Evolutionary conservation across 257 asterid genomes (phyloP).

Genomic region (Nicotiana benthamiana): DNA sequence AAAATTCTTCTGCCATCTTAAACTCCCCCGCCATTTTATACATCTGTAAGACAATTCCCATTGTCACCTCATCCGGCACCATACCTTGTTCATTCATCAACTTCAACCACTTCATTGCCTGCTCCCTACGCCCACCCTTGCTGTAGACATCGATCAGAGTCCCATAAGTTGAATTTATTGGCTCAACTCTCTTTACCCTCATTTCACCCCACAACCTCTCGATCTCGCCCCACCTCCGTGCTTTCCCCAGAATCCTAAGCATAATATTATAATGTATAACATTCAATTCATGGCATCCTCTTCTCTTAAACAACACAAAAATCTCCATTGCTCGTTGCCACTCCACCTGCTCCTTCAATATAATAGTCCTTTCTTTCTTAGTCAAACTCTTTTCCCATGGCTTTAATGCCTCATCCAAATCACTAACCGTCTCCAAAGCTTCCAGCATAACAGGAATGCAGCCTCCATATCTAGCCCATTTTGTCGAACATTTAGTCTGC

Average conservation of each 20-base stretch:
- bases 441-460: conserved; percentile 70
- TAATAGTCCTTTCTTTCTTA: conserved; percentile 75
- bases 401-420: conserved; percentile 68
- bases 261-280: conserved; percentile 85
- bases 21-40: conserved; percentile 84
- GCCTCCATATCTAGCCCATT: conserved; percentile 79
- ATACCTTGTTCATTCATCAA: conserved; percentile 54
- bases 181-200: conserved; percentile 43
- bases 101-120: conserved; percentile 69
- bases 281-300: conserved; percentile 72
- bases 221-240: conserved; percentile 54
- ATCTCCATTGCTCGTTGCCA: conserved; percentile 88
- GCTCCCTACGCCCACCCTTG: conserved; percentile 56
- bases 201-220: conserved; percentile 67
- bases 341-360: conserved; percentile 74
- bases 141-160: conserved; percentile 80
- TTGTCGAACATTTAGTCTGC: conserved; percentile 67
- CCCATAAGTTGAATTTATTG: conserved; percentile 83
- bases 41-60: conserved; percentile 86
- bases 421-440: conserved; percentile 41
- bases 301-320: conserved; percentile 75
- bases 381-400: conserved; percentile 72
- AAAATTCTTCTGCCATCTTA: conserved; percentile 67
- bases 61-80: conserved; percentile 91
- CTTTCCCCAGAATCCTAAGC: conserved; percentile 68